A percentile compares a stretch with the other conserved stretches of the same genome.
phyloP scores from a whole-genome alignment of 2,329 filamentous ascomycete species.

The Trichoderma cornu-damae region DNA sequence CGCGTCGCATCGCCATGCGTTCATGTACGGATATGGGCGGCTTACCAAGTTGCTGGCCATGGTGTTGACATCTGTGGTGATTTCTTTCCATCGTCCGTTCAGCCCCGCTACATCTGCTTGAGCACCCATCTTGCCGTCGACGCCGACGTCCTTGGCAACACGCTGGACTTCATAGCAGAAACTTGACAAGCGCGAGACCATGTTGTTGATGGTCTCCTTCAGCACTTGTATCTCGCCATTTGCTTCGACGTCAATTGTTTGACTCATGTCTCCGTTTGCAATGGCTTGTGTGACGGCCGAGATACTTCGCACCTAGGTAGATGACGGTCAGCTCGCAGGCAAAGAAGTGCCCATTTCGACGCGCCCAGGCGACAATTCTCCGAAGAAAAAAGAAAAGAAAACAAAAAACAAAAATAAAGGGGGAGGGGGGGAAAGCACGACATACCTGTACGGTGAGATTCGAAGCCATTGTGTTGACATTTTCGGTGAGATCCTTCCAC shows the following conservation, averaged over 20 bases:
- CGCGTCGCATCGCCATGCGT: neutral
- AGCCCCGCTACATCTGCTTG: constrained; percentile 92
- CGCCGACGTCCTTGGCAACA: constrained; percentile 92
- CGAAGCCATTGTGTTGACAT: constrained; percentile 72
- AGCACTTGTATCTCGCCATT: constrained; percentile 91
- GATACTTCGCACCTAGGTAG: constrained; percentile 71
- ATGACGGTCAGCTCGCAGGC: neutral
- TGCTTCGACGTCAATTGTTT: constrained; percentile 91
- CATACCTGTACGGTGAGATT: constrained; percentile 61
- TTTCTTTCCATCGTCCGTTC: constrained; percentile 95
- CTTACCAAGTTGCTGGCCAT: constrained; percentile 67
- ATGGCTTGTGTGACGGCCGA: constrained; percentile 93
- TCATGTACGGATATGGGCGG: neutral
- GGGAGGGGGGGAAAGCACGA: neutral
- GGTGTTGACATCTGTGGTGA: constrained; percentile 93
- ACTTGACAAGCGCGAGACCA: constrained; percentile 90
- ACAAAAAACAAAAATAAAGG: too few relatives aligned
- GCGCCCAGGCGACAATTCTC: too few relatives aligned
- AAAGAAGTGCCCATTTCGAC: too few relatives aligned
- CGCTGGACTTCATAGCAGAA: constrained; percentile 96
- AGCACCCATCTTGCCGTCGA: constrained; percentile 97
- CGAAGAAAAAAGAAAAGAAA: neutral
- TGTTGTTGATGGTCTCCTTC: constrained; percentile 97
- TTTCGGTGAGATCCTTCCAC: constrained; percentile 94
- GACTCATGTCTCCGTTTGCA: constrained; percentile 90